A percentile compares a stretch with the other conserved stretches of the same genome.
Evolutionary conservation across 441 rosid species (phyloP).

Genomic region (Pelargonium myrrhifolium): DNA sequence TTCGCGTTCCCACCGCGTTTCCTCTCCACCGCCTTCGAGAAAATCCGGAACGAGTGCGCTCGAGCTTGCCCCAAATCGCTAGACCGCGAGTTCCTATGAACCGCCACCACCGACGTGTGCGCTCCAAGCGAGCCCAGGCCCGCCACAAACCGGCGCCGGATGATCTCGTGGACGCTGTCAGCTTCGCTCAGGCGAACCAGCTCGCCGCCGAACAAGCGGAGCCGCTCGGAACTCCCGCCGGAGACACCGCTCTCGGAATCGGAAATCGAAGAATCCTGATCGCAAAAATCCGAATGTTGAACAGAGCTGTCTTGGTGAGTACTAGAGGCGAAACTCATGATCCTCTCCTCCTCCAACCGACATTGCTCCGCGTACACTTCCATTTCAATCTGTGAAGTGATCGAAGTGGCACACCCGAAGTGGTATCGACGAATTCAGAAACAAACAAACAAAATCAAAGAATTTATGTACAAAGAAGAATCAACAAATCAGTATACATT

Average conservation of each 20-base stretch:
- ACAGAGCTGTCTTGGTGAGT: no score
- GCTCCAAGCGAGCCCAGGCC: slow-evolving; percentile 39
- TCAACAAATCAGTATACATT: not conserved
- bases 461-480: not conserved
- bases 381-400: not conserved
- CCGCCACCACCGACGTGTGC: slow-evolving; percentile 30
- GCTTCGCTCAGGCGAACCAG: slow-evolving; percentile 38
- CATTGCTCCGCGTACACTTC: not conserved
- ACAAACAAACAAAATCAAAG: not conserved
- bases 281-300: no score
- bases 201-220: slow-evolving; percentile 19
- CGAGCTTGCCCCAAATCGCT: slow-evolving; percentile 38
- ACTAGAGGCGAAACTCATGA: no score
- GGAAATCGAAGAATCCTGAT: slow-evolving; percentile 19
- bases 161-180: slow-evolving; percentile 39
- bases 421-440: not conserved
- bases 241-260: slow-evolving; percentile 45
- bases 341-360: no score
- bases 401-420: not conserved
- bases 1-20: slow-evolving; percentile 44
- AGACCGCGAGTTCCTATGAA: slow-evolving; percentile 33
- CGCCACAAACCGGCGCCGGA: slow-evolving; percentile 34
- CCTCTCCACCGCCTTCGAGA: slow-evolving; percentile 37
- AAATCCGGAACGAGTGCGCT: slow-evolving; percentile 45
- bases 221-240: slow-evolving; percentile 4